phyloP scores from a whole-genome alignment of 2,329 filamentous ascomycete species.

The Cladosporium halotolerans region DNA sequence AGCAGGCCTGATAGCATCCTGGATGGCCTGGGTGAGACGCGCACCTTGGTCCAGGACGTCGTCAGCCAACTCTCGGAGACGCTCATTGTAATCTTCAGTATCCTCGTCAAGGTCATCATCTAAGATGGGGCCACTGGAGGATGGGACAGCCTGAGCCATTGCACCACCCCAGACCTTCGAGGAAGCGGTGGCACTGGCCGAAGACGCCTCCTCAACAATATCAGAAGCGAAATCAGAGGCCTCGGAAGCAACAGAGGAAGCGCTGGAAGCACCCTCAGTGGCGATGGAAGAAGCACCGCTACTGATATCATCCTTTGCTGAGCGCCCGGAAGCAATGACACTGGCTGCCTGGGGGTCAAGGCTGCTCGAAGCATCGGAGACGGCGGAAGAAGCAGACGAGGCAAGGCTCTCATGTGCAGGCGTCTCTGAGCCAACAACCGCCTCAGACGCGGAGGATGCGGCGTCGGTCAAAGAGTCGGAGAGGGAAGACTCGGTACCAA shows the following conservation, averaged over 20 bases:
- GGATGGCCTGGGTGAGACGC: constrained; percentile 50
- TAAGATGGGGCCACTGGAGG: constrained; percentile 42
- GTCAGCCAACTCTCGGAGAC: not conserved
- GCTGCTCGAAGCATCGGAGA: not conserved
- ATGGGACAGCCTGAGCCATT: constrained; percentile 46
- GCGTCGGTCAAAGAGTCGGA: constrained; percentile 4
- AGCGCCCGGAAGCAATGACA: constrained; percentile 28
- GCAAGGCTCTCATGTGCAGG: constrained; percentile 21
- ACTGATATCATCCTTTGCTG: constrained; percentile 26
- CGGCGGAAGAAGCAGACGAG: constrained; percentile 11
- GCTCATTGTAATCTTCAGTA: not conserved
- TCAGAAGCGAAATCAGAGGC: constrained; percentile 21
- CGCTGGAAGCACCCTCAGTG: constrained; percentile 17
- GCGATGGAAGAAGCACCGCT: constrained; percentile 15
- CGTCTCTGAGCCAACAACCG: constrained; percentile 20
- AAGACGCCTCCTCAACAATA: constrained; percentile 15
- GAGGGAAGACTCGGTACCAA: constrained; percentile 11
- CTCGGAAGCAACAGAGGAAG: constrained; percentile 23
- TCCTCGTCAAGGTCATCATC: constrained; percentile 41
- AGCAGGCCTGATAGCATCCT: constrained; percentile 46
- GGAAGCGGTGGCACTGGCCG: constrained; percentile 14
- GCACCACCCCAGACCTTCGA: constrained; percentile 50
- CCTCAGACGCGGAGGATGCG: constrained; percentile 15
- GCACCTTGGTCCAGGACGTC: constrained; percentile 1
- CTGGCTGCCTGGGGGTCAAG: constrained; percentile 28